These are phyloP conservation scores for Phytophthora vignae DNA, from an alignment of 352 stramenopile species.

Conservation along the genomic window DNA sequence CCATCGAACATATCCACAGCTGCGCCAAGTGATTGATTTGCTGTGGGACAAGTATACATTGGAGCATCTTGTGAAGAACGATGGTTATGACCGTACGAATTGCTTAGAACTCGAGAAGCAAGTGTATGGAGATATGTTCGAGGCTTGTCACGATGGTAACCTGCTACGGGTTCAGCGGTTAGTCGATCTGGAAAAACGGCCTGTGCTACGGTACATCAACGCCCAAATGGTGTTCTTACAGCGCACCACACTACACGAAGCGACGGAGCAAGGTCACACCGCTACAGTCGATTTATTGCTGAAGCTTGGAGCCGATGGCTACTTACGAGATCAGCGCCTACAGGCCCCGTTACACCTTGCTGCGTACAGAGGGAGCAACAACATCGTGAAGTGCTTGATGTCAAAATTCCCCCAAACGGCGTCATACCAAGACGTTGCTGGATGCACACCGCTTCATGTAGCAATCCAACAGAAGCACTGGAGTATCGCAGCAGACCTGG, in stretches of 20 bases:
- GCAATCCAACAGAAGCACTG: conserved; percentile 52
- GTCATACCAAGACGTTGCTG: conserved; percentile 42
- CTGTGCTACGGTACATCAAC: conserved; percentile 60
- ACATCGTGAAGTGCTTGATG: conserved; percentile 60
- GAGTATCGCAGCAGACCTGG: conserved; percentile 36
- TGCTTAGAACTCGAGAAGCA: conserved; percentile 60
- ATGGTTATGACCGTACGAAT: conserved; percentile 42
- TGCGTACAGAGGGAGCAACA: conserved; percentile 50
- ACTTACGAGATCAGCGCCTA: conserved; percentile 52
- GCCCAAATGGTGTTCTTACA: conserved; percentile 46
- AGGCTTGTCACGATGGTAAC: conserved; percentile 62
- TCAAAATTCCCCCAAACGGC: conserved; percentile 52
- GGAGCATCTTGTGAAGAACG: conserved; percentile 35
- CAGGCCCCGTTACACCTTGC: conserved; percentile 61
- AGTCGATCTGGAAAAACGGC: conserved; percentile 66
- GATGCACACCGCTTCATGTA: conserved; percentile 61
- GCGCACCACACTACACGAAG: conserved; percentile 66
- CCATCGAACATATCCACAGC: conserved; percentile 50
- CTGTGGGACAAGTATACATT: conserved; percentile 62
- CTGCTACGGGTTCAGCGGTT: conserved; percentile 61
- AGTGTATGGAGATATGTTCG: conserved; percentile 65
- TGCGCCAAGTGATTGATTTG: conserved; percentile 74
- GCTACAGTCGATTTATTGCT: conserved; percentile 64
- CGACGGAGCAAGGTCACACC: conserved; percentile 64
- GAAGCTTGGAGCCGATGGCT: conserved; percentile 64